phyloP scores from a whole-genome alignment of 2,329 filamentous ascomycete genomes.

The Nigrospora sphaerica region DNA sequence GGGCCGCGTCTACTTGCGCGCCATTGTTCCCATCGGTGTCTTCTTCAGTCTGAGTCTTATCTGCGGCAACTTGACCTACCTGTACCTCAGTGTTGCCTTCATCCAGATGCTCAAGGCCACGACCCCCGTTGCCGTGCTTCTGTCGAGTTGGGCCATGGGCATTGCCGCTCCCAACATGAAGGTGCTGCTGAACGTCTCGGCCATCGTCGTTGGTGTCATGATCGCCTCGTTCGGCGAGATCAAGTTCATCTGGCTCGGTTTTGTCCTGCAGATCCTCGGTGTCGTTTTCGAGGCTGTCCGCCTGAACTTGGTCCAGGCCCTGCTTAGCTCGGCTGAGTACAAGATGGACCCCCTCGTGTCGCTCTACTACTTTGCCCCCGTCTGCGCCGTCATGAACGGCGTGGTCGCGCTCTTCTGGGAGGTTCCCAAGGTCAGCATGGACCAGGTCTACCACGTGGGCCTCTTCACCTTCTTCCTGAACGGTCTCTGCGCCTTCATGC shows the following conservation, averaged over 20 bases:
- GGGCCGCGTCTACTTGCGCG: conserved; percentile 82
- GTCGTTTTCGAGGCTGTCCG: conserved; percentile 78
- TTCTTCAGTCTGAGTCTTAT: conserved; percentile 97
- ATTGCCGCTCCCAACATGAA: conserved; percentile 77
- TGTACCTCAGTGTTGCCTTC: conserved; percentile 92
- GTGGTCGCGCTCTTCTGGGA: conserved; percentile 67
- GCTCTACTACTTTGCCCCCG: conserved; percentile 83
- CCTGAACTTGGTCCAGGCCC: conserved; percentile 76
- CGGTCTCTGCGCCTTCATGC: conserved; percentile 69
- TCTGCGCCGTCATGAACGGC: conserved; percentile 78
- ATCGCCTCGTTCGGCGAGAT: conserved; percentile 96
- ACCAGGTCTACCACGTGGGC: conserved; percentile 67
- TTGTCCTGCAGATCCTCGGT: conserved; percentile 72
- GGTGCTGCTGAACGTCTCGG: conserved; percentile 85
- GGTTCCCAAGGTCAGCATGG: conserved; percentile 60
- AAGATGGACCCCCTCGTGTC: conserved; percentile 90
- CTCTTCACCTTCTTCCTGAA: conserved; percentile 67
- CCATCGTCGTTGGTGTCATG: conserved; percentile 90
- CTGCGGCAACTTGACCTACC: conserved; percentile 91
- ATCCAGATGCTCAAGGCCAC: conserved; percentile 99
- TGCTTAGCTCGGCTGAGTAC: conserved; percentile 76
- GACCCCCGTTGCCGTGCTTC: conserved; percentile 85
- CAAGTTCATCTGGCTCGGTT: conserved; percentile 76
- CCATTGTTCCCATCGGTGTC: conserved; percentile 88
- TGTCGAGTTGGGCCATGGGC: conserved; percentile 83